These are phyloP conservation scores for Bodo saltans DNA, from an alignment of 78 protist species.

Conservation along the genomic window DNA sequence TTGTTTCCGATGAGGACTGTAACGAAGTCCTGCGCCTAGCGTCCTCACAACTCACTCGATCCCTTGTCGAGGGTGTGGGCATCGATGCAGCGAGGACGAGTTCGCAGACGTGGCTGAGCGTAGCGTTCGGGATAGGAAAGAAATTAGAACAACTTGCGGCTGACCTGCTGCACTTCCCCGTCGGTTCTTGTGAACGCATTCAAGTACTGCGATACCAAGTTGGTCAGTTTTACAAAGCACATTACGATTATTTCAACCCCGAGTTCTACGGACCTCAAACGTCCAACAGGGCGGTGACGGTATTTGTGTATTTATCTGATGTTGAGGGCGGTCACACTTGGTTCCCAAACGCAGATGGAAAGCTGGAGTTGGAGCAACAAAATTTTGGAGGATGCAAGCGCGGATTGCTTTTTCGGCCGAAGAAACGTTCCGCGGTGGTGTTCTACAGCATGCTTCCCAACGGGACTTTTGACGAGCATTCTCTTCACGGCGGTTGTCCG, in stretches of 20 bases:
- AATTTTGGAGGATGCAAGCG: neutral
- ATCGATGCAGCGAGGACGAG: no score
- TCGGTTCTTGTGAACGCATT: no score
- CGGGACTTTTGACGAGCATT: constrained; percentile 7
- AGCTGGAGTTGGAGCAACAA: neutral
- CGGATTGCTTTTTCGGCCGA: neutral
- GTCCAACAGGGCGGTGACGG: constrained; percentile 16
- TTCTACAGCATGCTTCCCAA: constrained; percentile 29
- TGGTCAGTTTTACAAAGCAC: constrained; percentile 14
- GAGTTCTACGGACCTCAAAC: neutral
- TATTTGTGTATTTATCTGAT: neutral
- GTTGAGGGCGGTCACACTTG: constrained; percentile 9
- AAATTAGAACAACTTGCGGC: no score
- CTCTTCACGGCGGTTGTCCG: constrained; percentile 14
- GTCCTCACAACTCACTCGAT: no score
- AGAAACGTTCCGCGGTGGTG: neutral
- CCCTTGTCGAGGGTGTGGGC: no score
- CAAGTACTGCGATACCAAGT: constrained; percentile 7
- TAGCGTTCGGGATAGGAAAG: no score
- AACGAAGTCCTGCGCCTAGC: no score
- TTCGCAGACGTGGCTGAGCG: no score
- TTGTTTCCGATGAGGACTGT: no score
- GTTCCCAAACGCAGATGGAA: constrained; percentile 28
- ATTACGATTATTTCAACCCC: constrained; percentile 22
- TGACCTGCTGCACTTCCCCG: no score